These are phyloP conservation scores for Eucalyptus grandis DNA, from an alignment of 345 rosid species.

Conservation along the genomic window DNA sequence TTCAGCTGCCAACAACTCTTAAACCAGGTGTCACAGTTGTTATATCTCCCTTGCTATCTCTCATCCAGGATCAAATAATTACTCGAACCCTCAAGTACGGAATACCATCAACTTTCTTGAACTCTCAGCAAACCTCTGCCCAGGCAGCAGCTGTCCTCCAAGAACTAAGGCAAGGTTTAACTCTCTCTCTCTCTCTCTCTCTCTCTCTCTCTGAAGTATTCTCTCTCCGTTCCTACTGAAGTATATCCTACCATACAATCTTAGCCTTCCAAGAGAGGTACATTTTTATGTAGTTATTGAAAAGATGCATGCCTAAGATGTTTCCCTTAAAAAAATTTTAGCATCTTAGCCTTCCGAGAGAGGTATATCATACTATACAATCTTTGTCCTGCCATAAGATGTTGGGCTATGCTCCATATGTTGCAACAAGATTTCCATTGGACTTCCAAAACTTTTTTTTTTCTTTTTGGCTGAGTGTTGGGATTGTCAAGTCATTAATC, in stretches of 20 bases:
- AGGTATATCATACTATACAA: not conserved
- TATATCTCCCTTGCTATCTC: constrained; percentile 73
- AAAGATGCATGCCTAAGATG: not conserved
- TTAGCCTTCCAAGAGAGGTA: not conserved
- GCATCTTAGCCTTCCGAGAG: not conserved
- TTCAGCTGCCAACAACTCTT: constrained; percentile 82
- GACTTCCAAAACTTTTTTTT: not conserved
- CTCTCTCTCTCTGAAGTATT: too few species aligned
- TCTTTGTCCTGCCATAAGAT: not conserved
- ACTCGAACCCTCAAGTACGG: constrained; percentile 71
- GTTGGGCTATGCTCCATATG: not conserved
- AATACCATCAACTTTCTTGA: constrained; percentile 77
- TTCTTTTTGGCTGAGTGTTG: not conserved
- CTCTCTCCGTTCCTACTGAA: not conserved
- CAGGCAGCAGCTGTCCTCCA: constrained; percentile 68
- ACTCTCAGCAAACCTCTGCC: constrained; percentile 75
- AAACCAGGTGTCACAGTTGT: constrained; percentile 80
- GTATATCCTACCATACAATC: not conserved
- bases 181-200: too few species aligned
- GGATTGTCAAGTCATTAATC: not conserved
- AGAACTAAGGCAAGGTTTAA: constrained; percentile 83
- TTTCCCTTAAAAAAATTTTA: not conserved
- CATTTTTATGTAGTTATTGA: not conserved
- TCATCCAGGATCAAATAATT: constrained; percentile 93
- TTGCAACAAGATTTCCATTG: fast-evolving